phyloP scores from a whole-genome alignment of 768 basidiomycete genomes.

The Pleurotus djamor region DNA sequence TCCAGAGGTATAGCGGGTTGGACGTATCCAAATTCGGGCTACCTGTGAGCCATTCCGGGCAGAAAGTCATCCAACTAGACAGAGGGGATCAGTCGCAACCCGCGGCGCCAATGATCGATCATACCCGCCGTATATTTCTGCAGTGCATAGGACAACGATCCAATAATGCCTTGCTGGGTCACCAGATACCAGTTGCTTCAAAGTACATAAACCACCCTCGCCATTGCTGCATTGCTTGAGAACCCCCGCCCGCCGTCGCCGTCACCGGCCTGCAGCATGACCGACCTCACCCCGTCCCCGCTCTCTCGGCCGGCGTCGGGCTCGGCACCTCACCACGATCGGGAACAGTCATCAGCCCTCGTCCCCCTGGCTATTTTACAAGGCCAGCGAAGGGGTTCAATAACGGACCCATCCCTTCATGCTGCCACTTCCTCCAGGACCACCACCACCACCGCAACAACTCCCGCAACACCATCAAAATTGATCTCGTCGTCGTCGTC shows the following conservation, averaged over 20 bases:
- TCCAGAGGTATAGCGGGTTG: slow-evolving; percentile 72
- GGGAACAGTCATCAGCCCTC: slow-evolving; percentile 41
- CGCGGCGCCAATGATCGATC: slow-evolving; percentile 12
- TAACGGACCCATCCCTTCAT: slow-evolving; percentile 81
- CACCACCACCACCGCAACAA: slow-evolving; percentile 19
- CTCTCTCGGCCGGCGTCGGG: slow-evolving; percentile 6
- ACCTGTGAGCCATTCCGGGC: slow-evolving; percentile 82
- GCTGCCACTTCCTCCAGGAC: slow-evolving; percentile 35
- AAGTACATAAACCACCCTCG: too few relatives aligned
- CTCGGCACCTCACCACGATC: slow-evolving; percentile 15
- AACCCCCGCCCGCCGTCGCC: background rate
- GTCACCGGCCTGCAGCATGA: background rate
- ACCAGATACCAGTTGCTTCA: slow-evolving; percentile 58
- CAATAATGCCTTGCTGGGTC: slow-evolving; percentile 76
- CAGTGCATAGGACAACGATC: slow-evolving; percentile 76
- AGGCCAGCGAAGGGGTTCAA: slow-evolving; percentile 79
- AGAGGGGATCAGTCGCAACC: background rate
- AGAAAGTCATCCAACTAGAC: slow-evolving; percentile 82
- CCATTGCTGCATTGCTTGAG: too few relatives aligned
- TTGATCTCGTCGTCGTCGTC: slow-evolving; percentile 21
- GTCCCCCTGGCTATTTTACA: slow-evolving; percentile 79
- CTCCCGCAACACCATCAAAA: too few relatives aligned
- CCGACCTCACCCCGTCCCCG: background rate
- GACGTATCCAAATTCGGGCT: slow-evolving; percentile 71
- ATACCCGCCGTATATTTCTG: slow-evolving; percentile 77